phyloP scores from a whole-genome alignment of 1,284 basidiomycete species.

The Coniferiporia sulphurascens region DNA sequence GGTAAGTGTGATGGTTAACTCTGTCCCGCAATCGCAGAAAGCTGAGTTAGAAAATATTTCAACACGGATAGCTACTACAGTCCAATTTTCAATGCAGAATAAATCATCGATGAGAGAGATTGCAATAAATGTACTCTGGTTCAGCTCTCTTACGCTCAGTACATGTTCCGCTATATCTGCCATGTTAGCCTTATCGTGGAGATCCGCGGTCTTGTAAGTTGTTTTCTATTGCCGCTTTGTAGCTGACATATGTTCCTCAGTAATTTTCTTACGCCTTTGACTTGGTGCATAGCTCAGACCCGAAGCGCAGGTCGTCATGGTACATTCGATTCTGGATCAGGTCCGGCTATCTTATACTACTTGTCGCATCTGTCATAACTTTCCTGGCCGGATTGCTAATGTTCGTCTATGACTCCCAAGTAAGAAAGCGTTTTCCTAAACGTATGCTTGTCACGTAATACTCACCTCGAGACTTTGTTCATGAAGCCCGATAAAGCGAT shows the following conservation, averaged over 20 bases:
- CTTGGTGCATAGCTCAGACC: constrained; percentile 9
- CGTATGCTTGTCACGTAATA: not conserved
- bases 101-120: not conserved
- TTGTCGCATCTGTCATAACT: constrained; percentile 14
- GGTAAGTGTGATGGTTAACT: not conserved
- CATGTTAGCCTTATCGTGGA: constrained; percentile 15
- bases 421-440: not conserved
- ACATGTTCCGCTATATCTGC: constrained; percentile 15
- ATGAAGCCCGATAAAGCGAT: not conserved
- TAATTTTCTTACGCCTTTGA: not conserved
- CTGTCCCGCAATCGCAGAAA: not conserved
- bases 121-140: constrained; percentile 14
- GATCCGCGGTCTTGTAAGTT: constrained; percentile 14
- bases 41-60: not conserved
- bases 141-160: constrained; percentile 11
- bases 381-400: constrained; percentile 10
- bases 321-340: constrained; percentile 17
- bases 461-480: not conserved
- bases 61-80: constrained; percentile 5
- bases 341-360: constrained; percentile 10
- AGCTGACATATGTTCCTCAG: not conserved
- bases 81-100: constrained; percentile 12
- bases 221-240: not conserved
- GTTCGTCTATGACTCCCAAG: constrained; percentile 7
- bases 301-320: constrained; percentile 13